These are phyloP conservation scores for Neurospora sp. DNA, from an alignment of 495 filamentous ascomycete genomes.

Conservation along the genomic window DNA sequence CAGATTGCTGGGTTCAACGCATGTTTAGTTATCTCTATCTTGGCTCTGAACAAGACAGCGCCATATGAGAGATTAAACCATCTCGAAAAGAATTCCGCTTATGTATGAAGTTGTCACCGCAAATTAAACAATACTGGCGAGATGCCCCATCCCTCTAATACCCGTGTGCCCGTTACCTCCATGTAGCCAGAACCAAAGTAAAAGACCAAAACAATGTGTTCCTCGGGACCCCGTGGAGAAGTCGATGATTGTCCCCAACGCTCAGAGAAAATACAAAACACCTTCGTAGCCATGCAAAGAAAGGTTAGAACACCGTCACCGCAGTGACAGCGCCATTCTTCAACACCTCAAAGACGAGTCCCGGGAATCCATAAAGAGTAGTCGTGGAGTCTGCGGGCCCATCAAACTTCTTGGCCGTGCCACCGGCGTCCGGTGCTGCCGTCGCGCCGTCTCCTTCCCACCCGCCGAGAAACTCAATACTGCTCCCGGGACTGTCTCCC, in stretches of 20 bases:
- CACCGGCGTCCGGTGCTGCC: constrained; percentile 23
- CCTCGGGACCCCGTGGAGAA: not conserved
- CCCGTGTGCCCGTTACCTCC: not conserved
- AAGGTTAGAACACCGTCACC: constrained; percentile 57
- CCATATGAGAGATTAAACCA: not conserved
- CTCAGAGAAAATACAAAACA: not conserved
- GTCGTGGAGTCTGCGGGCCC: constrained; percentile 63
- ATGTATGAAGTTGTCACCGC: not conserved
- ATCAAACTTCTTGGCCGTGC: constrained; percentile 13
- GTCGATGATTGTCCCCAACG: not conserved
- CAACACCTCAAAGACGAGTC: constrained; percentile 87
- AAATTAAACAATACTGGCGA: not conserved
- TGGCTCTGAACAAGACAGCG: not conserved
- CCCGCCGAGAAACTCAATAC: constrained; percentile 77
- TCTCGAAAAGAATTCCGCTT: not conserved
- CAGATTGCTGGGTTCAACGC: not conserved
- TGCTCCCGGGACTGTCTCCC: constrained; percentile 86
- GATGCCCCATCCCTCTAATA: not conserved
- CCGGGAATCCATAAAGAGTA: constrained; percentile 88
- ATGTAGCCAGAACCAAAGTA: not conserved
- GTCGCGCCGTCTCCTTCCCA: constrained; percentile 65
- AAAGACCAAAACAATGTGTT: not conserved
- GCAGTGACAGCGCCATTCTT: constrained; percentile 85
- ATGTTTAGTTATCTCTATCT: not conserved
- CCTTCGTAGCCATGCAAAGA: not conserved